phyloP scores from a whole-genome alignment of 2,329 filamentous ascomycete genomes.

The Paecilomyces dactylethromorphus region DNA sequence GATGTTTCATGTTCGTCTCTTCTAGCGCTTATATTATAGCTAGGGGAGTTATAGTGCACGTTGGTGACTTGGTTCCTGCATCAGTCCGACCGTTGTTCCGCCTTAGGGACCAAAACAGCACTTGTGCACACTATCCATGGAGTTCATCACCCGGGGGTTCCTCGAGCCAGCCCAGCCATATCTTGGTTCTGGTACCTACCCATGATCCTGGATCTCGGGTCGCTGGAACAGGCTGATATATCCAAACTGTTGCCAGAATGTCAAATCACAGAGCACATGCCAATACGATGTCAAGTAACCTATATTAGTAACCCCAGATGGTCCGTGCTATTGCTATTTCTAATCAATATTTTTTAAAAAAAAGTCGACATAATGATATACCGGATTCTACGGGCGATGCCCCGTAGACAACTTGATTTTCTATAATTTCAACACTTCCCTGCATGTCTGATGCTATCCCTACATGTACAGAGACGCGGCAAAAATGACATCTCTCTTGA shows the following conservation, averaged over 20 bases:
- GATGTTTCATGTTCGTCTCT: neutral
- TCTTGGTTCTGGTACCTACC: neutral
- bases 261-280: neutral
- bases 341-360: neutral
- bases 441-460: neutral
- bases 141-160: neutral
- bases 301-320: neutral
- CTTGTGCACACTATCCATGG: no score
- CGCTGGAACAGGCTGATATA: neutral
- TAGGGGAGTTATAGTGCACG: neutral
- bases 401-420: constrained; percentile 4
- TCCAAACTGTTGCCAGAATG: neutral
- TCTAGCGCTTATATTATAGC: neutral
- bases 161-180: neutral
- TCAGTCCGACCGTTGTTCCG: neutral
- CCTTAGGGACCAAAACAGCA: no score
- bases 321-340: neutral
- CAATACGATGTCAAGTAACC: neutral
- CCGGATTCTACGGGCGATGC: neutral
- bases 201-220: neutral
- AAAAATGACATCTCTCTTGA: constrained; percentile 90
- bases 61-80: neutral
- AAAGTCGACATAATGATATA: no score
- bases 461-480: constrained; percentile 86
- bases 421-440: neutral